Evolutionary conservation across 139 green algal species (phyloP), one percentile per base, ranked within the genome.

Genomic region (Tetradesmus lagerheimii): DNA sequence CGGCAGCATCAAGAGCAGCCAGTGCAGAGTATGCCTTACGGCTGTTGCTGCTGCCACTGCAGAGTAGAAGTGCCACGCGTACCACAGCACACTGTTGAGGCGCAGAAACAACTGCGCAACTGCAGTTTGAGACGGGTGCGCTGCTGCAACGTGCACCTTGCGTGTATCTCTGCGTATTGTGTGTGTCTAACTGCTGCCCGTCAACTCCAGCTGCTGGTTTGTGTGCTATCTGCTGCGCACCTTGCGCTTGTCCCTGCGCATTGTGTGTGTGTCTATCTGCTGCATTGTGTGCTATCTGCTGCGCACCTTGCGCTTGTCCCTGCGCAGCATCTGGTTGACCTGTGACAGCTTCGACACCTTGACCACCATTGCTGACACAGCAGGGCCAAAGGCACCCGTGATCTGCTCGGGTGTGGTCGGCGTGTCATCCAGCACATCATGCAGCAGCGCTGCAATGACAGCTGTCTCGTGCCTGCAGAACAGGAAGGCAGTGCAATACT

Each of bases 361-460:
- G 23, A 74, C 89, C 39, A 99, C 97, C 85, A 99, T 96, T 39
- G 47, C 90, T 25, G 95, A 93, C 12, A 99, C 95, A 15, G 93
- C 64, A 35, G 77, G 77, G 0, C 87, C 87, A 67, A 90, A 90
- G 4, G 53, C 53, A 0, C 27, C 29, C 78, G 31, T 74, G 37
- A 90, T 39, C 76, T 86, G 43, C 27, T 78, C 87, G 14, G 31
- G 47, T 4, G 92, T 92, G 4, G 94, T 92, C 8, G 89, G 39
- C 0, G 97, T 98, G 94, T 99, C 98, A 41, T 99, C 98, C 25
- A 99, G n/a, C 0, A 98, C 95, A 78, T 99, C 98, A 80, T 99
- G 98, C 90, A 99, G 94, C 79, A 99, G 78, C 14, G 96, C 97
- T 11, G 96, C 96, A 57, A 97, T 92, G 38, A 99, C 94, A 5